phyloP scores from a whole-genome alignment of 2,329 filamentous ascomycete genomes.

The Phoma sp. region DNA sequence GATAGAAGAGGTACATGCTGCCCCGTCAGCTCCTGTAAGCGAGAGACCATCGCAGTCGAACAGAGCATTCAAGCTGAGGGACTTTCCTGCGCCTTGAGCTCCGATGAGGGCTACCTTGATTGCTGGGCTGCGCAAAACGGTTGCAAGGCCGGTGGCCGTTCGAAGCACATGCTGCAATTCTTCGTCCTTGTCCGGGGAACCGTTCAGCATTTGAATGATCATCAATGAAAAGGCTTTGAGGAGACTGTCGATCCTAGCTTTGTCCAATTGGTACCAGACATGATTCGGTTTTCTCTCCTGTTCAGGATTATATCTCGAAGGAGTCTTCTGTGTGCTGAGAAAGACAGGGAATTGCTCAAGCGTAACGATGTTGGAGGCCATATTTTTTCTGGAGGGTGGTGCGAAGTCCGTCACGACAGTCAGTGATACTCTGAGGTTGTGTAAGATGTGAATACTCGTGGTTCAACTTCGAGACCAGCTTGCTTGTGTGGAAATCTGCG shows the following conservation, averaged over 20 bases:
- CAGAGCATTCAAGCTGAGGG: constrained; percentile 24
- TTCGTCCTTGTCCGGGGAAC: constrained; percentile 11
- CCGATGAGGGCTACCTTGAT: constrained; percentile 28
- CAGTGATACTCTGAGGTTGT: too few species aligned
- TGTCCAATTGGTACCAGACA: constrained; percentile 7
- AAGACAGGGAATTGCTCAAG: constrained; percentile 12
- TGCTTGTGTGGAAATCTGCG: too few species aligned
- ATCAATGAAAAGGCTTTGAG: constrained; percentile 2
- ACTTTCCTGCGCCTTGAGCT: constrained; percentile 33
- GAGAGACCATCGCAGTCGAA: constrained; percentile 28
- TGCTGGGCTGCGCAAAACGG: constrained; percentile 12
- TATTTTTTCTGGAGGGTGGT: background rate
- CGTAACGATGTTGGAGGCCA: background rate
- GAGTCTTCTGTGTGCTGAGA: background rate
- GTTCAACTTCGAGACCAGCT: too few species aligned
- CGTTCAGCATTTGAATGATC: background rate
- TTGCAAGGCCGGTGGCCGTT: constrained; percentile 7
- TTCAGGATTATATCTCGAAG: constrained; percentile 1
- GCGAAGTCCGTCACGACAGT: too few species aligned
- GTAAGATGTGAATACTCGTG: too few species aligned
- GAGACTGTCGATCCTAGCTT: background rate
- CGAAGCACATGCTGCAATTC: constrained; percentile 21
- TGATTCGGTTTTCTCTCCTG: constrained; percentile 5
- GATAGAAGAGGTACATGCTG: constrained; percentile 27
- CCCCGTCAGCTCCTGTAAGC: constrained; percentile 27